phyloP scores from a whole-genome alignment of 2,329 filamentous ascomycete species.

The Colletotrichum gigasporum region DNA sequence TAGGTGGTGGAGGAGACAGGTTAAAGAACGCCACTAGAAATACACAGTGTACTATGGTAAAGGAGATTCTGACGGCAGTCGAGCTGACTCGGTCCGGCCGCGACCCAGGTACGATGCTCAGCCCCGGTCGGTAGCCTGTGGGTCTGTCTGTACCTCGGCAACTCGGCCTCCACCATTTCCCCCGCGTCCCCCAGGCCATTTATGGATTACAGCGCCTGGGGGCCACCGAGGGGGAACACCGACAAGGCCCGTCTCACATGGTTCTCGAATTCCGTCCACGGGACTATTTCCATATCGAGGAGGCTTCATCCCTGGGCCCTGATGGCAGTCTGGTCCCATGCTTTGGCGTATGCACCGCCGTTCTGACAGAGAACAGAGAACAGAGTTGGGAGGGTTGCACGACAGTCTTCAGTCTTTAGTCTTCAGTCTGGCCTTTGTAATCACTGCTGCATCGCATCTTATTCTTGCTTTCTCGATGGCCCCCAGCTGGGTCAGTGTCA shows the following conservation, averaged over 20 bases:
- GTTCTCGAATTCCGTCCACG: conserved; percentile 20
- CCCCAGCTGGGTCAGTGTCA: conserved; percentile 1
- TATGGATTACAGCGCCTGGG: conserved; percentile 12
- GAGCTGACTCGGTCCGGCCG: conserved; percentile 28
- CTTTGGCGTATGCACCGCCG: background rate
- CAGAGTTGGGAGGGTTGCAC: background rate
- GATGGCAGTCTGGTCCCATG: background rate
- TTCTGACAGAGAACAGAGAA: conserved; percentile 5
- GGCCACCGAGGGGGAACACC: background rate
- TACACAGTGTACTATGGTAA: background rate
- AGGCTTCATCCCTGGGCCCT: background rate
- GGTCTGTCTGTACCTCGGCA: conserved; percentile 23
- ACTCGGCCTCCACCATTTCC: conserved; percentile 30
- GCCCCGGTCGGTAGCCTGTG: conserved; percentile 15
- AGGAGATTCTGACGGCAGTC: conserved; percentile 21
- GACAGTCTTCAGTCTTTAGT: background rate
- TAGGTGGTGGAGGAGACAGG: conserved; percentile 8
- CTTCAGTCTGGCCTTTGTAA: too few relatives aligned
- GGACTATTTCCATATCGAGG: conserved; percentile 4
- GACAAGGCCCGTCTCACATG: conserved; percentile 11
- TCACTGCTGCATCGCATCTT: background rate
- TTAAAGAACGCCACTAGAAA: background rate
- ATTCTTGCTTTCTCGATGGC: background rate
- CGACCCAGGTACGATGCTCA: conserved; percentile 8
- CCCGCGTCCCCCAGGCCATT: conserved; percentile 27